Evolutionary conservation across 2,329 filamentous ascomycete species (phyloP), one percentile per base, ranked within the genome.

Genomic region (Aurifilum marmelostoma): DNA sequence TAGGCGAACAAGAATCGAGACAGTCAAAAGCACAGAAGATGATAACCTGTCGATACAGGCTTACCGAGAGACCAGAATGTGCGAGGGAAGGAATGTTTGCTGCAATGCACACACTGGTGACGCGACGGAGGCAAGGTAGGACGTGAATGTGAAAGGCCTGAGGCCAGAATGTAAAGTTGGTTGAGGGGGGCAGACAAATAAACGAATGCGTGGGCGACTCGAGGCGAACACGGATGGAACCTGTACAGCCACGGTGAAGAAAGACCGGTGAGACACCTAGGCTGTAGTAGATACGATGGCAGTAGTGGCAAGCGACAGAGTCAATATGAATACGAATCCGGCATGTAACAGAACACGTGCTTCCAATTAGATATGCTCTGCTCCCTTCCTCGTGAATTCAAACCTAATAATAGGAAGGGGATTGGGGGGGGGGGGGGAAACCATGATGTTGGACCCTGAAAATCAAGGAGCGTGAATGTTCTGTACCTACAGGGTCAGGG

Each of bases 1-100:
- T 16, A 29, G 27, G 52, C 27, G 24, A 56, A 18, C 52, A 18
- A 27, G 2, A 56, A 54, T 12, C 14, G 7, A n/a, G n/a, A 47
- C n/a, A n/a, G n/a, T n/a, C 9, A 56, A 56, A 27, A 34, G 52
- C 52, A 56, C 24, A 56, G 12, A 56, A 56, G 27, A 29, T 29
- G 52, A 56, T 56, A 56, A 56, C 52, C 52, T 56, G 52, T 32
- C 52, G 52, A 56, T 29, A 32, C 29, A 18, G 52, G 24, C 52
- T 56, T 56, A 56, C 52, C 52, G 16, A 56, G 7, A 29, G 2
- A 12, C 37, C 4, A 39, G 2, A 7, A 39, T 12, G 24, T n/a
- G 43, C 6, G 5, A 43, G 14, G 7, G 9, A 47, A 11, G 8
- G 18, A 29, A 29, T 56, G 52, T 18, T 56, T 56, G 24, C 52